phyloP scores from a whole-genome alignment of 768 basidiomycete genomes.

The Strobilomyces dryophilus region DNA sequence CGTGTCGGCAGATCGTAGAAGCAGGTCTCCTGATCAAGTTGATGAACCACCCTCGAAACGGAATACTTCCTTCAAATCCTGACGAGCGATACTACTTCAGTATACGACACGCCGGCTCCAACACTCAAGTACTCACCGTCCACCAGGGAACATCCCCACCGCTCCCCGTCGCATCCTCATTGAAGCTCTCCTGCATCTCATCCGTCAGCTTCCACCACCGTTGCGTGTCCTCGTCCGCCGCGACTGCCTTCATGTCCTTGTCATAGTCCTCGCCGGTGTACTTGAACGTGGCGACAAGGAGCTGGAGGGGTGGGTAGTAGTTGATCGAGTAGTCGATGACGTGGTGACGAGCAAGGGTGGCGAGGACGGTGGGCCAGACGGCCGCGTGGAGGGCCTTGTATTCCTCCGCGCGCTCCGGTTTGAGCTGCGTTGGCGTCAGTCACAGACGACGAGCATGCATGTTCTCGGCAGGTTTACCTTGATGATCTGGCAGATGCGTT shows the following conservation, averaged over 20 bases:
- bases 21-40: slow-evolving; percentile 8
- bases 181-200: slow-evolving; percentile 72
- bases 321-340: slow-evolving; percentile 76
- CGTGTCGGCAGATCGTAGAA: no score
- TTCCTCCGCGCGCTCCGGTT: slow-evolving; percentile 45
- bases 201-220: slow-evolving; percentile 78
- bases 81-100: slow-evolving; percentile 1
- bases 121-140: slow-evolving; percentile 38
- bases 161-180: slow-evolving; percentile 66
- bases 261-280: slow-evolving; percentile 65
- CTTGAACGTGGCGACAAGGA: slow-evolving; percentile 76
- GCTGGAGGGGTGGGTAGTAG: slow-evolving; percentile 54
- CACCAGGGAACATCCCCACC: slow-evolving; percentile 69
- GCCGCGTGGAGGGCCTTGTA: slow-evolving; percentile 56
- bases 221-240: slow-evolving; percentile 63
- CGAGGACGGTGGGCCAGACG: slow-evolving; percentile 70
- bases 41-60: slow-evolving; percentile 49
- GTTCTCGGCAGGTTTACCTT: slow-evolving; percentile 41
- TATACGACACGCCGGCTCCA: neutral
- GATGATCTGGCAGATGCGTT: slow-evolving; percentile 71
- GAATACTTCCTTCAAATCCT: slow-evolving; percentile 66
- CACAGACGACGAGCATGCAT: neutral
- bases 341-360: slow-evolving; percentile 56
- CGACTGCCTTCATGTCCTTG: slow-evolving; percentile 61
- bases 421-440: slow-evolving; percentile 39